A percentile compares a stretch with the other conserved stretches of the same genome.
These are phyloP conservation scores for Pichia sp. DNA, from an alignment of 1,139 yeast genomes.

Conservation along the genomic window DNA sequence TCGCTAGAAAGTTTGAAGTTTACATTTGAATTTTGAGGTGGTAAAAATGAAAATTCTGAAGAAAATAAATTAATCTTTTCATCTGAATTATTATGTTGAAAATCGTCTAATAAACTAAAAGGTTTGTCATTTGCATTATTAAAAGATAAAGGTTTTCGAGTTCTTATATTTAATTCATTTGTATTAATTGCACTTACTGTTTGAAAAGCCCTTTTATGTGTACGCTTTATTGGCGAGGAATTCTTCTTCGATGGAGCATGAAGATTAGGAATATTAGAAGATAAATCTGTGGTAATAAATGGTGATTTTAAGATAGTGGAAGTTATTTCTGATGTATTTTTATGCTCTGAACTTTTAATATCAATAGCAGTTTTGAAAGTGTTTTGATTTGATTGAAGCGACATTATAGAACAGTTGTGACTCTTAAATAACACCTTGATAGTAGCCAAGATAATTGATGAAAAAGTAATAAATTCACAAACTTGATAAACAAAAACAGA, in stretches of 20 bases:
- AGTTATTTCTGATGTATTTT: too few relatives aligned
- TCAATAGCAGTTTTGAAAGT: too few relatives aligned
- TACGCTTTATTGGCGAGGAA: conserved; percentile 9
- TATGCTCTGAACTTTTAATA: too few relatives aligned
- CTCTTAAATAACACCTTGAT: neutral
- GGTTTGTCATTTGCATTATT: neutral
- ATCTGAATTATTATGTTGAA: conserved; percentile 14
- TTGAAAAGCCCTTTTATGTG: neutral
- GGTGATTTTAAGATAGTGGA: conserved; percentile 7
- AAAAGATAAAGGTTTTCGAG: conserved; percentile 6
- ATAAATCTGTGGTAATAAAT: neutral
- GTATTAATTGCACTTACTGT: conserved; percentile 1
- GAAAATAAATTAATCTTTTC: conserved; percentile 9
- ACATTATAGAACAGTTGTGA: too few relatives aligned
- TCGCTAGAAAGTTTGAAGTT: too few relatives aligned
- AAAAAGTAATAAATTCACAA: too few relatives aligned
- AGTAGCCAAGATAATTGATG: conserved; percentile 1
- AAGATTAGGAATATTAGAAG: conserved; percentile 3
- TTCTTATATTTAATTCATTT: neutral
- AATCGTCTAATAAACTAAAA: conserved; percentile 26
- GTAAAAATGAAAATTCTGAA: conserved; percentile 4
- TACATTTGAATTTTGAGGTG: conserved; percentile 1
- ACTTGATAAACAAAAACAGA: neutral
- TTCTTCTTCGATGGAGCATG: conserved; percentile 1
- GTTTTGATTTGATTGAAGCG: too few relatives aligned